Conservation (phyloP, 805 yeast genomes). For the Metschnikowia baotianmanensis region DNA sequence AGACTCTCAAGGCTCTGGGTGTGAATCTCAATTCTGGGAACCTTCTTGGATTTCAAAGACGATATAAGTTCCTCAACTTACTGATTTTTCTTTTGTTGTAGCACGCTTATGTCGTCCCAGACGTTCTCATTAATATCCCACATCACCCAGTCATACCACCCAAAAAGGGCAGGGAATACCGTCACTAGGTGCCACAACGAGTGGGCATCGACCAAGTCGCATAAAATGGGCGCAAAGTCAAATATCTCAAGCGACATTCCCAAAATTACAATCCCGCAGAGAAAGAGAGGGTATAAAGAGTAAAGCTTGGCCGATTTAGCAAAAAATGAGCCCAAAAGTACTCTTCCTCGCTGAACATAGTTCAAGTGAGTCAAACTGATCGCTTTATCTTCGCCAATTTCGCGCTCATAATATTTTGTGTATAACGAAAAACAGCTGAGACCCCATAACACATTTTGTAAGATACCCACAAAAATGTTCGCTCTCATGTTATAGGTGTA, state of each 20-base stretch:
- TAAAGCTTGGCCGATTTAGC: slow-evolving; percentile 36
- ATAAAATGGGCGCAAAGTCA: slow-evolving; percentile 56
- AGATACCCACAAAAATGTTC: slow-evolving; percentile 72
- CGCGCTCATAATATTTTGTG: slow-evolving; percentile 28
- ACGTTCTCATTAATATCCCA: slow-evolving; percentile 41
- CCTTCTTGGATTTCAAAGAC: slow-evolving; percentile 60
- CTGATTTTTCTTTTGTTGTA: slow-evolving; percentile 12
- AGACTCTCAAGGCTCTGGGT: slow-evolving; percentile 50
- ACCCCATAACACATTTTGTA: slow-evolving; percentile 56
- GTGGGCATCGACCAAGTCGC: slow-evolving; percentile 21
- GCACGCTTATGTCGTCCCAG: slow-evolving; percentile 13
- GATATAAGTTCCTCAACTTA: not conserved
- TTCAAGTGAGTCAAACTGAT: slow-evolving; percentile 25
- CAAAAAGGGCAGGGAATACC: slow-evolving; percentile 39
- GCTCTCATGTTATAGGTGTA: slow-evolving; percentile 94
- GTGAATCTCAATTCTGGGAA: slow-evolving; percentile 55
- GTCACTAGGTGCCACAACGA: slow-evolving; percentile 23
- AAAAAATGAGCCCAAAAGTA: slow-evolving; percentile 33
- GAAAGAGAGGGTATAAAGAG: slow-evolving; percentile 38
- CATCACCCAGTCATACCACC: slow-evolving; percentile 46
- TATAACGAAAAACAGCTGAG: slow-evolving; percentile 33
- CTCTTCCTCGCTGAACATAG: slow-evolving; percentile 23
- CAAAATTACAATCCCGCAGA: slow-evolving; percentile 45
- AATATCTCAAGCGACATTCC: slow-evolving; percentile 91
- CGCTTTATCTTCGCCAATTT: slow-evolving; percentile 15